phyloP scores from a whole-genome alignment of 2,329 filamentous ascomycete genomes.

The Fusarium annulatum region DNA sequence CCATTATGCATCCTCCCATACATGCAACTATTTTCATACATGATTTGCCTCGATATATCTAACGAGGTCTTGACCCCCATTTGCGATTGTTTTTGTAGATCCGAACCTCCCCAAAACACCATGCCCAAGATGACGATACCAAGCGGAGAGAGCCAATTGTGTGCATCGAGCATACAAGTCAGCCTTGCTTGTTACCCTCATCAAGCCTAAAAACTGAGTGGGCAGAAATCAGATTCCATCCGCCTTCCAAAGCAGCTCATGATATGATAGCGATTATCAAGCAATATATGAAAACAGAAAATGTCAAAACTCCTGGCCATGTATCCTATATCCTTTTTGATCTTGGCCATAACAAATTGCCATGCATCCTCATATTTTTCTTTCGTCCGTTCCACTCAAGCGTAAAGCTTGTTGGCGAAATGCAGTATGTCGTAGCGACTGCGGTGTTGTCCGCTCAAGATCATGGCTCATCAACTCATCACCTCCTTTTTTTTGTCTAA shows the following conservation, averaged over 20 bases:
- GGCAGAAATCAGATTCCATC: conserved; percentile 24
- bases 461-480: conserved; percentile 40
- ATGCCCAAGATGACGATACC: conserved; percentile 10
- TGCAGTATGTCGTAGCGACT: conserved; percentile 32
- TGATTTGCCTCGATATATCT: conserved; percentile 14
- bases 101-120: conserved; percentile 36
- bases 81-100: conserved; percentile 33
- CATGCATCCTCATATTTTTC: conserved; percentile 38
- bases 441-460: conserved; percentile 23
- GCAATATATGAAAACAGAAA: conserved; percentile 19
- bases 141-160: not conserved
- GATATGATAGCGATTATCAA: conserved; percentile 26
- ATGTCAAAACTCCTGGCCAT: conserved; percentile 45
- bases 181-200: not conserved
- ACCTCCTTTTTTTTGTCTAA: conserved; percentile 34
- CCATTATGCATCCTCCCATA: conserved; percentile 34
- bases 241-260: conserved; percentile 28
- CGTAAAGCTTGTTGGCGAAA: conserved; percentile 26
- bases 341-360: conserved; percentile 39
- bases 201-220: conserved; percentile 9
- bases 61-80: conserved; percentile 8
- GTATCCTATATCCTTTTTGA: conserved; percentile 48
- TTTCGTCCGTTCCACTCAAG: conserved; percentile 32
- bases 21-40: conserved; percentile 30
- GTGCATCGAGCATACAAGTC: not conserved